A percentile compares a stretch with the other conserved stretches of the same genome.
Evolutionary conservation across 345 rosid genomes (phyloP).

Genomic region (Litchi chinensis): DNA sequence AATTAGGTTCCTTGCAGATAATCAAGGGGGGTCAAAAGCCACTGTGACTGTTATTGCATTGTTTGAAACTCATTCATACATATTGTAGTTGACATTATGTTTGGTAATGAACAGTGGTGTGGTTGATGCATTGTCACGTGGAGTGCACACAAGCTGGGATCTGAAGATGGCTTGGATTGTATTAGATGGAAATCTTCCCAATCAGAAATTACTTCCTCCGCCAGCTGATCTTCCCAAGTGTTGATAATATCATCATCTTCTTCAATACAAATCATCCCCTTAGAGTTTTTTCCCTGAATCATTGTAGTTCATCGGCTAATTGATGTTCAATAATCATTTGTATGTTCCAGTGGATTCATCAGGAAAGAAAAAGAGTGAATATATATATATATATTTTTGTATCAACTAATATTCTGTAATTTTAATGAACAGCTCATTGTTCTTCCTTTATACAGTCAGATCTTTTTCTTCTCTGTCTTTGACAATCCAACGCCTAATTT

Average conservation of each 20-base stretch:
- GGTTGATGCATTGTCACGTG: constrained; percentile 82
- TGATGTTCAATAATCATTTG: background rate
- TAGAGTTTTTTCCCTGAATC: background rate
- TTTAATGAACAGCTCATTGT: too few relatives aligned
- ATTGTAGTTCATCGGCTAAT: background rate
- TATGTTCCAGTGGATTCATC: background rate
- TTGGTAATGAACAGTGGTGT: constrained; percentile 27
- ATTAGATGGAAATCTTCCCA: constrained; percentile 63
- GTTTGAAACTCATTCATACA: background rate
- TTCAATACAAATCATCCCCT: background rate
- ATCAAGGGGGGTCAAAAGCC: constrained; percentile 44
- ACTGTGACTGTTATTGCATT: background rate
- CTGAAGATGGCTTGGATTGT: constrained; percentile 75
- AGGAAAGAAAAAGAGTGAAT: too few relatives aligned
- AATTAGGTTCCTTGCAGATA: constrained; percentile 71
- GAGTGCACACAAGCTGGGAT: constrained; percentile 84
- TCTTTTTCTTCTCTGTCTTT: too few relatives aligned
- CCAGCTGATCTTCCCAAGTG: constrained; percentile 72
- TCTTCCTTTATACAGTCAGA: too few relatives aligned
- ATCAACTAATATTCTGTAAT: too few relatives aligned
- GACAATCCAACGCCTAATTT: too few relatives aligned
- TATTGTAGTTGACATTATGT: background rate
- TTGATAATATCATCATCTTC: constrained; percentile 35
- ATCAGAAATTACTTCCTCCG: constrained; percentile 68
- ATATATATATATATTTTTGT: too few relatives aligned